A percentile compares a stretch with the other conserved stretches of the same genome.
Evolutionary conservation across 441 rosid genomes (phyloP).

Genomic region (Gossypium lobatum): DNA sequence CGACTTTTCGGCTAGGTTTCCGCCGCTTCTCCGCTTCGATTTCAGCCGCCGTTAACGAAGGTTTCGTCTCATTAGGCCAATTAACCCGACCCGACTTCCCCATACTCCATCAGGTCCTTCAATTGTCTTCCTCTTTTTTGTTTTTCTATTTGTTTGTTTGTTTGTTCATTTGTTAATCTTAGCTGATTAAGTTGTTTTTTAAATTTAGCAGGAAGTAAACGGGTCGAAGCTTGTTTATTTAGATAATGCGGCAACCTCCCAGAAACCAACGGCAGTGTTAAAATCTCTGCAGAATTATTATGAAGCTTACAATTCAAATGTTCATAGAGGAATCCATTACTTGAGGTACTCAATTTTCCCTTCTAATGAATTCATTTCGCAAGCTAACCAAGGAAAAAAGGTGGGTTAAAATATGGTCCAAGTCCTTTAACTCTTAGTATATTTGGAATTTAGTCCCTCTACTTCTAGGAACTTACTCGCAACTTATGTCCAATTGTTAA

Average conservation of each 20-base stretch:
- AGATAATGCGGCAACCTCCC: slow-evolving; percentile 93
- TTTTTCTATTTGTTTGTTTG: not conserved
- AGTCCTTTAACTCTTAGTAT: no score
- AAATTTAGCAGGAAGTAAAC: slow-evolving; percentile 54
- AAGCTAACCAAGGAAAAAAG: not conserved
- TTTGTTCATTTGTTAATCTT: slow-evolving; percentile 8
- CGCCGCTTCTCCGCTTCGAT: slow-evolving; percentile 27
- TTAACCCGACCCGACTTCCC: slow-evolving; percentile 72
- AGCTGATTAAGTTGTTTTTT: not conserved
- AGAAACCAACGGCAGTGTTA: slow-evolving; percentile 67
- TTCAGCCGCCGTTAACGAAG: slow-evolving; percentile 32
- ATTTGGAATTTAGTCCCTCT: no score
- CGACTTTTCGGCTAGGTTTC: slow-evolving; percentile 19
- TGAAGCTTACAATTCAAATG: slow-evolving; percentile 72
- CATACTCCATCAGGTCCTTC: slow-evolving; percentile 72
- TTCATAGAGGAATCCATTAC: slow-evolving; percentile 80
- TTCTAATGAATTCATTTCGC: not conserved
- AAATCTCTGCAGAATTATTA: slow-evolving; percentile 68
- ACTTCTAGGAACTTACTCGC: no score
- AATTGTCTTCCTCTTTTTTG: not conserved
- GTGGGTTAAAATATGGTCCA: no score
- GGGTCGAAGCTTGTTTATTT: slow-evolving; percentile 79
- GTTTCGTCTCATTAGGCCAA: slow-evolving; percentile 63
- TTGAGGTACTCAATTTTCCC: slow-evolving; percentile 41
- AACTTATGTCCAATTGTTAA: no score